These are phyloP conservation scores for Scenedesmus sp. DNA, from an alignment of 163 green algal species.

Conservation along the genomic window DNA sequence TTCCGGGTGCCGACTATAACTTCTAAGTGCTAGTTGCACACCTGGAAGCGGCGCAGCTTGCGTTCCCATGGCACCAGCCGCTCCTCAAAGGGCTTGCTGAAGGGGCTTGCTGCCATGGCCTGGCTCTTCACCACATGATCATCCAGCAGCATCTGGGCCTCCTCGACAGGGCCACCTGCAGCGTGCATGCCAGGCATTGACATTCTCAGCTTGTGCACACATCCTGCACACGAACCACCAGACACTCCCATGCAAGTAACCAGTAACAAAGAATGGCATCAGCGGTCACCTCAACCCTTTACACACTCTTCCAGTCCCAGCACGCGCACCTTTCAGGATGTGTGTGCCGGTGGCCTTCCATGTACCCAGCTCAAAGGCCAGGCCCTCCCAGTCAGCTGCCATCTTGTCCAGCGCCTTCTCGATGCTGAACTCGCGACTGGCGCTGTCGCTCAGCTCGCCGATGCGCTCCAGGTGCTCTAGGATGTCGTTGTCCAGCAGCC, in stretches of 20 bases:
- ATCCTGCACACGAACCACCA: not conserved
- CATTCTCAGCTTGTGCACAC: not conserved
- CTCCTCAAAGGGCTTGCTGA: slow-evolving; percentile 79
- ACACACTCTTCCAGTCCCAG: no score
- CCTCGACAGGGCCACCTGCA: slow-evolving; percentile 77
- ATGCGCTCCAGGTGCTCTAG: slow-evolving; percentile 65
- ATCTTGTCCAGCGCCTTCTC: slow-evolving; percentile 73
- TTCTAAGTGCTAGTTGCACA: slow-evolving; percentile 5
- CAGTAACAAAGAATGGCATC: not conserved
- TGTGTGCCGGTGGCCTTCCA: slow-evolving; percentile 84
- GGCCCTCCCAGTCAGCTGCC: slow-evolving; percentile 67
- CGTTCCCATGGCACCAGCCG: slow-evolving; percentile 75
- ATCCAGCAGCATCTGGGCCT: slow-evolving; percentile 83
- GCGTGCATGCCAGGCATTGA: not conserved
- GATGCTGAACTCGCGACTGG: slow-evolving; percentile 60
- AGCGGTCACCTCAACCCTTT: not conserved
- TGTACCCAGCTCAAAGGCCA: slow-evolving; percentile 77
- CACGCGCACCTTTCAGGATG: slow-evolving; percentile 75
- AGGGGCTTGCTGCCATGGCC: slow-evolving; percentile 80
- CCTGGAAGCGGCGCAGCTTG: slow-evolving; percentile 72
- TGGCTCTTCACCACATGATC: slow-evolving; percentile 85
- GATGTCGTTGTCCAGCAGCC: slow-evolving; percentile 81
- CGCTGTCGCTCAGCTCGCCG: slow-evolving; percentile 69
- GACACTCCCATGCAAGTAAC: not conserved
- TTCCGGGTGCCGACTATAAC: not conserved